A percentile compares a stretch with the other conserved stretches of the same genome.
phyloP scores from a whole-genome alignment of 768 basidiomycete genomes.

The Collybiopsis confluens region DNA sequence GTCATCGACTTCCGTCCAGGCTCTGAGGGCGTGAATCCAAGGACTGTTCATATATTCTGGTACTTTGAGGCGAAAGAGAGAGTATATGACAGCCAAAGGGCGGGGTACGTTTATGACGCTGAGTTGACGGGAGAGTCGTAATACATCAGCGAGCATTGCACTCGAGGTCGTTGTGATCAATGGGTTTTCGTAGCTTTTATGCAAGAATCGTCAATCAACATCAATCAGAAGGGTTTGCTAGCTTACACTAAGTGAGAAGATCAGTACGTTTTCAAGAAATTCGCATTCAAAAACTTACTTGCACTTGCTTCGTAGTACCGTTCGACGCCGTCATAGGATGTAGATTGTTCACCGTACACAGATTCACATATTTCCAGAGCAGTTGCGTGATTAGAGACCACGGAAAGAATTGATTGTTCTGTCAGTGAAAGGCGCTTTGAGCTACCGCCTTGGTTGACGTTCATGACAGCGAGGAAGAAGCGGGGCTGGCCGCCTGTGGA shows the following conservation, averaged over 20 bases:
- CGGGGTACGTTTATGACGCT: constrained; percentile 64
- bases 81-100: constrained; percentile 56
- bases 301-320: constrained; percentile 71
- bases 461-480: neutral
- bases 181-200: constrained; percentile 72
- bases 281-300: constrained; percentile 37
- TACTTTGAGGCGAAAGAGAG: constrained; percentile 45
- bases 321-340: constrained; percentile 49
- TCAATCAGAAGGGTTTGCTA: neutral
- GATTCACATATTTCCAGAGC: constrained; percentile 68
- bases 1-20: constrained; percentile 75
- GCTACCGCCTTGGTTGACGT: neutral
- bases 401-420: neutral
- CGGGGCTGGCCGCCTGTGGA: no score
- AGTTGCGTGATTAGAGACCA: constrained; percentile 44
- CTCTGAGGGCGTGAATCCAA: constrained; percentile 60
- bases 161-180: constrained; percentile 72
- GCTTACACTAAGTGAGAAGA: constrained; percentile 48
- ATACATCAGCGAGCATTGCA: constrained; percentile 67
- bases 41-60: constrained; percentile 31
- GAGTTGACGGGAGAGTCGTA: constrained; percentile 54
- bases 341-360: constrained; percentile 57
- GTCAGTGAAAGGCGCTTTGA: neutral
- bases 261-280: constrained; percentile 10
- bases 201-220: constrained; percentile 9